Base-by-base conservation (phyloP, 768 basidiomycete genomes). In the Russula vinacea region DNA sequence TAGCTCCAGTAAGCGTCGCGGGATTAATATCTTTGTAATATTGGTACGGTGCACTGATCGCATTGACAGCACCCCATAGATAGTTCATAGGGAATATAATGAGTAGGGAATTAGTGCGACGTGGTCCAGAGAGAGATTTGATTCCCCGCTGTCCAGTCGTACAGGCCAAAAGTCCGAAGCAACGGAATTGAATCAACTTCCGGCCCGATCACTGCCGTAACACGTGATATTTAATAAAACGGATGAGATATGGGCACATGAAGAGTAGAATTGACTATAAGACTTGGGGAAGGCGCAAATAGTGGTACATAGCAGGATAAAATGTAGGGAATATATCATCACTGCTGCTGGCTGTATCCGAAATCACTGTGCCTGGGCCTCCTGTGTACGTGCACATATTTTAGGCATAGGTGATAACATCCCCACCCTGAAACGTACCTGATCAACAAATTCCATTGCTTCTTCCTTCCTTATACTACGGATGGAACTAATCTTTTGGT, bases 1-100 rank as follows among this genome's bases (percentile, higher is more conserved):
- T 97, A 50, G 97, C 97, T 51, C 97, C 96, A 5, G 95, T 97
- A 62, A 99, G 84, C 0, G 97, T 99, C 0, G 96, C 88, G 0
- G 97, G 94, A 71, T 99, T 99, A 67, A 97, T 91, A 47, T 92
- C 91, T 75, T 86, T 90, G 81, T 94, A 94, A 78, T 93, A 94
- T 65, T 90, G 89, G 73, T 92, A 92, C 16, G 90, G 90, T 14
- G 89, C 91, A 74, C 86, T 89, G 73, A 92, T 90, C 47, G 89
- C 89, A 72, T 78, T 89, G 73, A 92, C 87, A 26, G 91, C 90
- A 66, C 91, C 91, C 68, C 91, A 87, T 72, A 94, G 77, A 75
- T 93, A 94, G 78, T 93, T 92, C 92, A 94, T 94, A 24, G 32
- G 22, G 24, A 29, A 26, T 35, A 26, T 51, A 40, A 44, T 5